Evolutionary conservation across 768 basidiomycete species (phyloP).

Genomic region (Tylopilus plumbeoviolaceoides): DNA sequence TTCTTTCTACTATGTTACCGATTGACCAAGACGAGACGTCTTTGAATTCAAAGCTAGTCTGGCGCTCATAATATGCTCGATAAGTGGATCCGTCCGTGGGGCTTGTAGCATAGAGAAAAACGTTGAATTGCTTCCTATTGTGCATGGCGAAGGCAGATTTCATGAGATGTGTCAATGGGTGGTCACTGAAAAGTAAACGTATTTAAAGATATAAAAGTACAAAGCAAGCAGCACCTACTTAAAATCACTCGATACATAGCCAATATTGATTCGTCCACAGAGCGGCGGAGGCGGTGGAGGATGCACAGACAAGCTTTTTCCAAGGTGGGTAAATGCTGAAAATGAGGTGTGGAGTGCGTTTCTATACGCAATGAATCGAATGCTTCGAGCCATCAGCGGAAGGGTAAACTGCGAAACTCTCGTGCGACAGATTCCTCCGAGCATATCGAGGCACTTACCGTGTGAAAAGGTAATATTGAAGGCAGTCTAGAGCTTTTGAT

Average conservation of each 20-base stretch:
- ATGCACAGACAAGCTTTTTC: slow-evolving; percentile 27
- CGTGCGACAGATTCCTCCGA: not conserved
- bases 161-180: slow-evolving; percentile 51
- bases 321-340: slow-evolving; percentile 34
- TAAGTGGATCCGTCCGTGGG: slow-evolving; percentile 43
- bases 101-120: slow-evolving; percentile 47
- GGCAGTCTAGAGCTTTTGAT: slow-evolving; percentile 34
- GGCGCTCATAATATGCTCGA: slow-evolving; percentile 40
- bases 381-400: slow-evolving; percentile 38
- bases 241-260: slow-evolving; percentile 47
- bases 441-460: slow-evolving; percentile 27
- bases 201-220: not conserved
- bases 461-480: slow-evolving; percentile 47
- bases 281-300: slow-evolving; percentile 42
- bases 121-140: slow-evolving; percentile 35
- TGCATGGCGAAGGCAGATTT: slow-evolving; percentile 47
- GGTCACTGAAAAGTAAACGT: slow-evolving; percentile 33
- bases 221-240: slow-evolving; percentile 27
- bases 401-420: slow-evolving; percentile 40
- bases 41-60: slow-evolving; percentile 34
- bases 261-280: slow-evolving; percentile 39
- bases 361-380: slow-evolving; percentile 44
- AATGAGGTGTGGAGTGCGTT: slow-evolving; percentile 46
- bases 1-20: slow-evolving; percentile 35
- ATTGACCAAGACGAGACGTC: slow-evolving; percentile 41